Conservation (phyloP, 2,329 filamentous ascomycete genomes). For the Calycina marina region DNA sequence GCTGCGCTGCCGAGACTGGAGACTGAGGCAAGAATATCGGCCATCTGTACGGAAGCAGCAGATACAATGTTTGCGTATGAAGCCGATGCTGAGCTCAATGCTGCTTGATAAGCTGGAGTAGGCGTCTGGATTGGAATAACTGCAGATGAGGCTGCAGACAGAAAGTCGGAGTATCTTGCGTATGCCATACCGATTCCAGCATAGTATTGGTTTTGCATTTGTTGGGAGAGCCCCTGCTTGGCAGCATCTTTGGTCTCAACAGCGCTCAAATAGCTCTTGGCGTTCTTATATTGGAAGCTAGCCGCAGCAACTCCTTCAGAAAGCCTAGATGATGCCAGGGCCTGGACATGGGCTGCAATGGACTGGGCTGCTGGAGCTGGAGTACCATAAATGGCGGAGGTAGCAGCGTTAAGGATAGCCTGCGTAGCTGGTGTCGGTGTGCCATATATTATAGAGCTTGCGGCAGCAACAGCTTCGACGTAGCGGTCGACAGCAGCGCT, state of each 20-base stretch:
- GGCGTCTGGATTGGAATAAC: conserved; percentile 47
- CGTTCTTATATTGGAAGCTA: conserved; percentile 54
- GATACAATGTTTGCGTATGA: no score
- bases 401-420: conserved; percentile 33
- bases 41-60: no score
- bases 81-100: no score
- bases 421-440: conserved; percentile 47
- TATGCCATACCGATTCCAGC: conserved; percentile 67
- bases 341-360: conserved; percentile 40
- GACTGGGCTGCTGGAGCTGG: conserved; percentile 30
- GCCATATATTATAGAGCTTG: conserved; percentile 46
- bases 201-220: conserved; percentile 55
- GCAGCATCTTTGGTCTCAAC: conserved; percentile 33
- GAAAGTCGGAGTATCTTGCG: conserved; percentile 62
- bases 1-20: no score
- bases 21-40: no score
- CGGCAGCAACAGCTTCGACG: conserved; percentile 29
- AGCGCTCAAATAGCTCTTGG: conserved; percentile 50
- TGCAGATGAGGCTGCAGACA: conserved; percentile 56
- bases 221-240: conserved; percentile 40
- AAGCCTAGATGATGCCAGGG: conserved; percentile 55
- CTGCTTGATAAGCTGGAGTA: conserved; percentile 24
- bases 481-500: conserved; percentile 39
- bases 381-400: conserved; percentile 36
- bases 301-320: conserved; percentile 57